phyloP scores from a whole-genome alignment of 1,284 basidiomycete genomes.

The Heterobasidion occidentale region DNA sequence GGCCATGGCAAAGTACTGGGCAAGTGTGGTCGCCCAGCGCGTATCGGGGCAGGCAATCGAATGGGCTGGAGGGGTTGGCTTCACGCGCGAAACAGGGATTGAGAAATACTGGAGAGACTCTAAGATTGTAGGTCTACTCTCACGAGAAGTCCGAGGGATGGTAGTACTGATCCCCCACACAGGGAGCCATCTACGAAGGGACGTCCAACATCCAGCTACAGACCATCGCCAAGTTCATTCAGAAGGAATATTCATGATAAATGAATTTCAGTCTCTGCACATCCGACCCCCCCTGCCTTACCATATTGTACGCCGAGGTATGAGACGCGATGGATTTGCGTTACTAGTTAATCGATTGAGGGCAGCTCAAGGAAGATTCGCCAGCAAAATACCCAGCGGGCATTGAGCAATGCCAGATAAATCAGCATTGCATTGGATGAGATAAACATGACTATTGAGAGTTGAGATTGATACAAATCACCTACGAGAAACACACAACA shows the following conservation, averaged over 20 bases:
- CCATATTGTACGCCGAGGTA: no score
- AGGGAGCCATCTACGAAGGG: constrained; percentile 93
- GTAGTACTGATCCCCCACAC: background rate
- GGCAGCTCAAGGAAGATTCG: no score
- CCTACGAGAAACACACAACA: no score
- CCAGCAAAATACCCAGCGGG: no score
- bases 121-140: constrained; percentile 67
- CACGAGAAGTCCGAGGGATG: background rate
- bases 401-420: no score
- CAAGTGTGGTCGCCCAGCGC: constrained; percentile 83
- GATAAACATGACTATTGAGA: no score
- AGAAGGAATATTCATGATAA: constrained; percentile 61
- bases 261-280: background rate
- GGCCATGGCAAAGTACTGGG: constrained; percentile 93
- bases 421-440: no score
- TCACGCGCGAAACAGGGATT: constrained; percentile 90
- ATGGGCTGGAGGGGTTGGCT: constrained; percentile 94
- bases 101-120: constrained; percentile 95
- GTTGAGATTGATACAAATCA: no score
- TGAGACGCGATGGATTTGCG: no score
- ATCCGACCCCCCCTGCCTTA: background rate
- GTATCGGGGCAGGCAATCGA: constrained; percentile 91
- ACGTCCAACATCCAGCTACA: constrained; percentile 96
- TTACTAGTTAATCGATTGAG: no score
- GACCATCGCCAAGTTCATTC: constrained; percentile 90